phyloP scores from a whole-genome alignment of 768 basidiomycete species.

The Termitomyces sp. region DNA sequence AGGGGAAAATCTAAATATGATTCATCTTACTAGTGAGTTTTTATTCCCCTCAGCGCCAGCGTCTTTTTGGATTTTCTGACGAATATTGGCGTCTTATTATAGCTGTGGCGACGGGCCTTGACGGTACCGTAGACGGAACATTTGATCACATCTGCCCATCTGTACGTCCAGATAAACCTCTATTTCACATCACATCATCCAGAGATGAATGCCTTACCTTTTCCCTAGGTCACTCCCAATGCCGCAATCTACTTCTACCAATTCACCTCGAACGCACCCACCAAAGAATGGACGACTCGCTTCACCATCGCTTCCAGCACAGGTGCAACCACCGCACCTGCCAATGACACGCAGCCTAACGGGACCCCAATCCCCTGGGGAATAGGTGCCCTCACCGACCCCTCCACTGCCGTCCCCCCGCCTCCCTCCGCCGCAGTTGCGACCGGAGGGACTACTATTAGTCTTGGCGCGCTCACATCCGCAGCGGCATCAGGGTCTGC shows the following conservation, averaged over 20 bases:
- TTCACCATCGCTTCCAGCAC: slow-evolving; percentile 61
- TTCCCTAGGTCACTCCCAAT: slow-evolving; percentile 50
- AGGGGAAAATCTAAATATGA: slow-evolving; percentile 67
- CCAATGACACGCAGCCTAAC: slow-evolving; percentile 48
- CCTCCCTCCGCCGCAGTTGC: slow-evolving; percentile 15
- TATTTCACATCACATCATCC: no score
- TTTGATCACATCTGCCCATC: slow-evolving; percentile 63
- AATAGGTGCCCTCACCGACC: slow-evolving; percentile 47
- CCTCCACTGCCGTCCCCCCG: slow-evolving; percentile 32
- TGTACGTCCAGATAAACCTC: slow-evolving; percentile 30
- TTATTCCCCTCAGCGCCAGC: not conserved
- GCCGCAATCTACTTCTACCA: slow-evolving; percentile 80
- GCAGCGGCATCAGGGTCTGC: not conserved
- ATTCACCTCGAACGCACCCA: slow-evolving; percentile 41
- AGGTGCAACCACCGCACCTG: slow-evolving; percentile 41
- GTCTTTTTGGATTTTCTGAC: not conserved
- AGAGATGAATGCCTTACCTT: not conserved
- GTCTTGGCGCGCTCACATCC: not conserved
- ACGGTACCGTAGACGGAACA: slow-evolving; percentile 52
- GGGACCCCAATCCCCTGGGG: slow-evolving; percentile 63
- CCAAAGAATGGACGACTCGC: slow-evolving; percentile 65
- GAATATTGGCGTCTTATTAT: not conserved
- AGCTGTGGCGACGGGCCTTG: slow-evolving; percentile 60
- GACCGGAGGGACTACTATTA: no score
- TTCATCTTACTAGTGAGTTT: slow-evolving; percentile 56